Percentiles rank a stretch among this genome's conserved stretches.
Evolutionary conservation across 352 stramenopile genomes (phyloP).

Genomic region (Blastocystis sp.): DNA sequence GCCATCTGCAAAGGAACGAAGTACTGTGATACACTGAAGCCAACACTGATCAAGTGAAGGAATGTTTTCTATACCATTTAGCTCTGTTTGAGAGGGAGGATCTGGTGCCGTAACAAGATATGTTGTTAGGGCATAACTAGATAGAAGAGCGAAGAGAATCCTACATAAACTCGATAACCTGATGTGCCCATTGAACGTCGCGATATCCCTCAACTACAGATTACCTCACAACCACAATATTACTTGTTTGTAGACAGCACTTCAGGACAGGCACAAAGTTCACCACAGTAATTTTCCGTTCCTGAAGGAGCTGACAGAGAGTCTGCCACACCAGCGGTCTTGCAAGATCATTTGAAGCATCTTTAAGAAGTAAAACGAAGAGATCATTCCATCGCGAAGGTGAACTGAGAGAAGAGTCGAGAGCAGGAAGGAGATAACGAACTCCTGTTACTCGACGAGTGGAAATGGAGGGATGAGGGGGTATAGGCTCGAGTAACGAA

Average conservation of each 20-base stretch:
- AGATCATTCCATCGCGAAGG: not conserved
- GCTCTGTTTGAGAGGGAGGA: not conserved
- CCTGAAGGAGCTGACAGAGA: slow-evolving; percentile 31
- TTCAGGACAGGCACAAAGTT: slow-evolving; percentile 42
- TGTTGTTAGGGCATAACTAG: slow-evolving; percentile 1
- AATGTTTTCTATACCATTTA: slow-evolving; percentile 6
- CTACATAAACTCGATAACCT: slow-evolving; percentile 53
- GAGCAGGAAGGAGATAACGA: not conserved
- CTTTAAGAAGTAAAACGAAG: not conserved
- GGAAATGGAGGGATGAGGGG: not conserved
- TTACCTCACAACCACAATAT: not conserved
- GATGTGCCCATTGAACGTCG: not conserved
- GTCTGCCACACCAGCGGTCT: slow-evolving; percentile 34
- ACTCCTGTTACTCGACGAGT: not conserved
- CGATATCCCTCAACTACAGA: not conserved
- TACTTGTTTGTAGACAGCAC: slow-evolving; percentile 19
- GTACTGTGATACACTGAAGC: slow-evolving; percentile 20
- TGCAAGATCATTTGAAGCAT: slow-evolving; percentile 2
- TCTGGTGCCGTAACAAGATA: not conserved
- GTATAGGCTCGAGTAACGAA: slow-evolving; percentile 22
- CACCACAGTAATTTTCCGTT: slow-evolving; percentile 15
- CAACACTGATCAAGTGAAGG: slow-evolving; percentile 51
- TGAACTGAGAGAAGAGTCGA: not conserved
- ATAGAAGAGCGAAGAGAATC: not conserved
- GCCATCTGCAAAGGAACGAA: slow-evolving; percentile 14